Evolutionary conservation across 805 yeast genomes (phyloP).

Genomic region (Monosporozyma servazzii): DNA sequence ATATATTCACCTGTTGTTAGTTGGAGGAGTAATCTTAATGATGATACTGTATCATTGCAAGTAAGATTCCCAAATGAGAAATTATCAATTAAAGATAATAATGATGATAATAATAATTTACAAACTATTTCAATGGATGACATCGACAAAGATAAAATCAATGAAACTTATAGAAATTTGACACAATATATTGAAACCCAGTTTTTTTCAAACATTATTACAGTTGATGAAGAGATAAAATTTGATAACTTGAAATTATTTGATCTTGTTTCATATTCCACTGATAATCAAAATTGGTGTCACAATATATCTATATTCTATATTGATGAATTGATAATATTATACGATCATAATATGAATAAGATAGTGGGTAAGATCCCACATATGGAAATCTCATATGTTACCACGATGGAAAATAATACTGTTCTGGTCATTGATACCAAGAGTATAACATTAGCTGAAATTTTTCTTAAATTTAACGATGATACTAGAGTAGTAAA

Average conservation of each 20-base stretch:
- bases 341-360: constrained; percentile 15
- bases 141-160: background rate
- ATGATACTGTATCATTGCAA: background rate
- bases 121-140: background rate
- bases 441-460: constrained; percentile 37
- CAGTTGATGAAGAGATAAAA: background rate
- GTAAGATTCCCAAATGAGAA: background rate
- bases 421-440: constrained; percentile 30
- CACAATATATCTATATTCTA: constrained; percentile 9
- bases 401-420: constrained; percentile 20
- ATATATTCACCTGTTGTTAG: background rate
- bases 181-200: background rate
- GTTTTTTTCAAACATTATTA: background rate
- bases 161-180: background rate
- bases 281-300: constrained; percentile 38
- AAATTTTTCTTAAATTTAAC: constrained; percentile 30
- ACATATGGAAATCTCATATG: constrained; percentile 29
- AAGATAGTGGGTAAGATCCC: constrained; percentile 36
- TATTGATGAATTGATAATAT: constrained; percentile 12
- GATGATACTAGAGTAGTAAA: constrained; percentile 25
- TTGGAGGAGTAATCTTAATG: background rate
- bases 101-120: background rate
- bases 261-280: constrained; percentile 35
- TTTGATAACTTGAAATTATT: constrained; percentile 21
- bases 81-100: too few species aligned